Percentiles rank a stretch among this genome's conserved stretches.
These are phyloP conservation scores for Penium margaritaceum DNA, from an alignment of 139 green algal genomes.

Conservation along the genomic window DNA sequence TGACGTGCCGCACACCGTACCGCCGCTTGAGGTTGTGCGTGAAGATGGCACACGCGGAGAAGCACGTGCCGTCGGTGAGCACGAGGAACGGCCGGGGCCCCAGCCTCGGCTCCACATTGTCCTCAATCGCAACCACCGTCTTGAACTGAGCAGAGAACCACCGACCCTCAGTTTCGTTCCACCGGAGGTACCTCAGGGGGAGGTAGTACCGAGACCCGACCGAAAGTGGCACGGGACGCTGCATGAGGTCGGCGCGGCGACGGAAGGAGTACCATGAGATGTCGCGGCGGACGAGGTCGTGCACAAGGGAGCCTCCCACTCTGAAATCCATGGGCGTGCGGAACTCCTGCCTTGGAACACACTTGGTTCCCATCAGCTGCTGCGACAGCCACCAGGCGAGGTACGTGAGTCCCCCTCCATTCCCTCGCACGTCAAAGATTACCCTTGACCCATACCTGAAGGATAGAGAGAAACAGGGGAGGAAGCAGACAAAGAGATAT, in stretches of 20 bases:
- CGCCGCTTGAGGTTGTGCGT: neutral
- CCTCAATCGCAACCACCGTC: neutral
- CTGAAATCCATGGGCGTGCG: neutral
- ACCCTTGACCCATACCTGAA: neutral
- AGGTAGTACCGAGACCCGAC: too few species aligned
- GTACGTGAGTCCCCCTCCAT: neutral
- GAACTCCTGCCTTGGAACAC: neutral
- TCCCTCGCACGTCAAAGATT: neutral
- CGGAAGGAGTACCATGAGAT: neutral
- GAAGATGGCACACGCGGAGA: constrained; percentile 3
- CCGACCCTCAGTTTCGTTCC: neutral
- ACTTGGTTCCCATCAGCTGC: neutral
- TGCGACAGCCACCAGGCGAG: neutral
- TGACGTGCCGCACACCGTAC: neutral
- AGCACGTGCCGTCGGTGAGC: neutral
- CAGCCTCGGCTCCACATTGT: neutral
- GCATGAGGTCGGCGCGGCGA: too few species aligned
- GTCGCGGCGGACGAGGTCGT: neutral
- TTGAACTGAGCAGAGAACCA: neutral
- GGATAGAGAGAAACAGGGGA: neutral
- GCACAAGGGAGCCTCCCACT: neutral
- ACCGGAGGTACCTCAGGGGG: too few species aligned
- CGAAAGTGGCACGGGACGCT: too few species aligned
- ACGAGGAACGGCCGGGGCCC: neutral
- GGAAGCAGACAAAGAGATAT: neutral